Evolutionary conservation across 306 rosid species (phyloP).

Genomic region (Lathyrus oleraceus): DNA sequence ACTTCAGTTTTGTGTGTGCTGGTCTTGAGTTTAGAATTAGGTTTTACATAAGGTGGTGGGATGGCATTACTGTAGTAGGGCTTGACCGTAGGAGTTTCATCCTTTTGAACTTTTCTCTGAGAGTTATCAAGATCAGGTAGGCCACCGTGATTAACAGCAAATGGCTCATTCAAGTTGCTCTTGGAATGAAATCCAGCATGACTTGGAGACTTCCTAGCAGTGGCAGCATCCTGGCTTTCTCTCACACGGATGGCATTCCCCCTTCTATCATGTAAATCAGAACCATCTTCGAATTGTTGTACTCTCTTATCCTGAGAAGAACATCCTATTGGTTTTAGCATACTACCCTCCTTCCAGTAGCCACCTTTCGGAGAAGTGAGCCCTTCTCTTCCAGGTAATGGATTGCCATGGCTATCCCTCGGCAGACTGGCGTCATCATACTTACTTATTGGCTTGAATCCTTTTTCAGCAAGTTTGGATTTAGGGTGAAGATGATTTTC

Average conservation of each 20-base stretch:
- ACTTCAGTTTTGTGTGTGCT: conserved; percentile 34
- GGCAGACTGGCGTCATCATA: conserved; percentile 43
- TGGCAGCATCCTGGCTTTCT: conserved; percentile 44
- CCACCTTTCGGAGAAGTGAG: conserved; percentile 44
- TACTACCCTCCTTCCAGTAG: conserved; percentile 46
- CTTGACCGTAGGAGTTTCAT: conserved; percentile 54
- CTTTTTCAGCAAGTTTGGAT: conserved; percentile 47
- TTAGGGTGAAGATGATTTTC: conserved; percentile 42
- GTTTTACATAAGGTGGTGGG: conserved; percentile 91
- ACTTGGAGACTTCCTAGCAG: conserved; percentile 45
- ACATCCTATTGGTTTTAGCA: conserved; percentile 45
- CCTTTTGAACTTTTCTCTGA: conserved; percentile 48
- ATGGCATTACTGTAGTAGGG: conserved; percentile 53
- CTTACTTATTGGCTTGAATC: conserved; percentile 42
- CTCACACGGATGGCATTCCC: conserved; percentile 44
- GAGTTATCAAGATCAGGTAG: conserved; percentile 38
- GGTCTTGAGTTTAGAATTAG: conserved; percentile 54
- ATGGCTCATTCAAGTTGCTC: conserved; percentile 46
- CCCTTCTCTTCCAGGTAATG: conserved; percentile 48
- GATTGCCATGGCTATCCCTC: conserved; percentile 42
- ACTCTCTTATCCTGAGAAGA: conserved; percentile 58
- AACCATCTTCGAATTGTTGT: conserved; percentile 47
- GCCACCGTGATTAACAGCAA: conserved; percentile 42
- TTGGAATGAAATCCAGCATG: conserved; percentile 41
- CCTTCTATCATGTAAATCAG: conserved; percentile 43